Conservation (phyloP, 2,329 filamentous ascomycete species). For the Phaeosphaeria sp. region DNA sequence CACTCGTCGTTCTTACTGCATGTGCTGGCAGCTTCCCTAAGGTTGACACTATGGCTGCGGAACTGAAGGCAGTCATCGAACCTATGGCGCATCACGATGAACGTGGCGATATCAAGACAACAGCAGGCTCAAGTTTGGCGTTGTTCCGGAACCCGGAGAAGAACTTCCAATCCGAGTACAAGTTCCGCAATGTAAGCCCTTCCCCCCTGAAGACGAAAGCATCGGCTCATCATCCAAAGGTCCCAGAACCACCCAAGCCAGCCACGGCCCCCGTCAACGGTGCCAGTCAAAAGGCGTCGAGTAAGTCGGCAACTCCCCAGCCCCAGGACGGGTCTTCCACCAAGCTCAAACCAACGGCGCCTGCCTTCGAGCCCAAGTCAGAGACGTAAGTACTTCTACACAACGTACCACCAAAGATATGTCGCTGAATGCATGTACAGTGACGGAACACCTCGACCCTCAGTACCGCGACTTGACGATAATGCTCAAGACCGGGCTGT, state of each 20-base stretch:
- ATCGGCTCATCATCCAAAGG: constrained; percentile 23
- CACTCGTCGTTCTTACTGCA: constrained; percentile 85
- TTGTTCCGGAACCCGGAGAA: constrained; percentile 71
- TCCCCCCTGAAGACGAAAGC: not conserved
- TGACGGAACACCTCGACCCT: constrained; percentile 40
- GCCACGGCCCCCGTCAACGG: constrained; percentile 29
- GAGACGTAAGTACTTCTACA: constrained; percentile 33
- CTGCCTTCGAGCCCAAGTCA: constrained; percentile 67
- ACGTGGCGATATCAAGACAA: constrained; percentile 76
- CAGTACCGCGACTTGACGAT: constrained; percentile 22
- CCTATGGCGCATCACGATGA: constrained; percentile 64
- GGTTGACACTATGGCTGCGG: constrained; percentile 84
- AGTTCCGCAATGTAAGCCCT: constrained; percentile 69
- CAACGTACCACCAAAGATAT: constrained; percentile 1
- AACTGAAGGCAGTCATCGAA: constrained; percentile 70
- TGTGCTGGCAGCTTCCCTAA: constrained; percentile 84
- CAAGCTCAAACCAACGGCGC: constrained; percentile 62
- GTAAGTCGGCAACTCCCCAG: constrained; percentile 51
- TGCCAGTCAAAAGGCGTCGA: constrained; percentile 34
- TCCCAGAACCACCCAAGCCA: constrained; percentile 23
- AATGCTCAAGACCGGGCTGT: constrained; percentile 15
- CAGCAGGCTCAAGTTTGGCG: constrained; percentile 74
- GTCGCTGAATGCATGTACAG: constrained; percentile 27
- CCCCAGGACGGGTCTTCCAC: constrained; percentile 48
- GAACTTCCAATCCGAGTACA: constrained; percentile 77